phyloP scores from a whole-genome alignment of 2,329 filamentous ascomycete genomes.

The Hypoxylon sp. region DNA sequence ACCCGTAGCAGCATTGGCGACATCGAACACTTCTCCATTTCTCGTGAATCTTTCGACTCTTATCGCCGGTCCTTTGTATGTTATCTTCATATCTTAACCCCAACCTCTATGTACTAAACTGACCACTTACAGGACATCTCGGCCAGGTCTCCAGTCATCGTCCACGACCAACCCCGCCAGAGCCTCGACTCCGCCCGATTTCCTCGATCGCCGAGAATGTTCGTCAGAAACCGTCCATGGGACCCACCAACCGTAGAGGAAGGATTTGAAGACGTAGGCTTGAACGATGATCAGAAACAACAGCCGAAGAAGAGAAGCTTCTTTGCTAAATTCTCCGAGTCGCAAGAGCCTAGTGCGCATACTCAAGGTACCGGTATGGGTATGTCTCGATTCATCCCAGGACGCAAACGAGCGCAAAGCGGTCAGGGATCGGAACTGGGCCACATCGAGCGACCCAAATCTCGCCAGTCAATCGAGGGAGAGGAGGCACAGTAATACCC shows the following conservation, averaged over 20 bases:
- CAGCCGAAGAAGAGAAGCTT: conserved; percentile 80
- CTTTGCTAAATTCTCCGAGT: conserved; percentile 84
- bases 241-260: conserved; percentile 80
- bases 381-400: conserved; percentile 55
- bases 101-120: conserved; percentile 10
- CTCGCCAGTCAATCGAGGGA: conserved; percentile 48
- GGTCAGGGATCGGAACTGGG: conserved; percentile 54
- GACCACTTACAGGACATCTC: conserved; percentile 78
- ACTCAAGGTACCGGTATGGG: conserved; percentile 45
- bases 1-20: conserved; percentile 76
- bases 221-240: conserved; percentile 69
- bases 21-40: conserved; percentile 95
- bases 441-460: conserved; percentile 53
- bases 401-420: conserved; percentile 55
- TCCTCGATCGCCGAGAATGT: conserved; percentile 73
- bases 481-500: conserved; percentile 50
- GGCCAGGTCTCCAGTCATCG: conserved; percentile 82
- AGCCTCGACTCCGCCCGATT: conserved; percentile 83
- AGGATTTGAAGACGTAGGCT: conserved; percentile 89
- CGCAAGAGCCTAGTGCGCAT: conserved; percentile 51
- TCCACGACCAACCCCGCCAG: conserved; percentile 75
- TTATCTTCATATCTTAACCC: conserved; percentile 41
- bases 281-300: conserved; percentile 80
- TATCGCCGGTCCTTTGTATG: conserved; percentile 95
- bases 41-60: conserved; percentile 95